Evolutionary conservation across 2,329 filamentous ascomycete genomes (phyloP), one percentile per base, ranked within the genome.

Genomic region (Phaeosphaeria sp.): DNA sequence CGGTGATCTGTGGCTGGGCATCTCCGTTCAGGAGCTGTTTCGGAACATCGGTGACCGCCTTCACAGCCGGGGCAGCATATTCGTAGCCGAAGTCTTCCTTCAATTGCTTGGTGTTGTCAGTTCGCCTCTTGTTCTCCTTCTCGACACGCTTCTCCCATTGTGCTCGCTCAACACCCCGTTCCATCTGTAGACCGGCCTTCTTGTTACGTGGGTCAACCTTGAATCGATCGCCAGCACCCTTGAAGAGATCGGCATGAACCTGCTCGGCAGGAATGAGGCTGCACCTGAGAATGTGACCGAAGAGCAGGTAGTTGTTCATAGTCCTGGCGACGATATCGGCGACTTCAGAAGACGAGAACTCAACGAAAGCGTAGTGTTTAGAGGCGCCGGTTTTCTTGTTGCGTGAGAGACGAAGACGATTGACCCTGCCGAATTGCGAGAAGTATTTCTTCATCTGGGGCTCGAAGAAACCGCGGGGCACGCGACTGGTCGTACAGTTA

Each of bases 301-400:
- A 98, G 73, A 99, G 85, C 41, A 98, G 87, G 79, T 99, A 99
- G 80, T 93, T 96, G 83, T 97, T 88, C 95, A 99, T 99, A 21
- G 95, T 97, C 80, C 93, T 91, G 50, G 92, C 90, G 27, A 96
- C 94, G 67, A 98, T 93, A 70, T 92, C 90, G 41, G 95, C 94
- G n/a, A 93, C 91, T 56, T 92, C 89, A 33, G 84, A 81, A 6
- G 85, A 87, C 2, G 80, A 80, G 72, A 99, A 99, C 79, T 99
- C 92, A 72, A 99, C 85, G 78, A 97, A 99, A 30, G 92, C 95
- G 73, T 90, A 96, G 82, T 98, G 95, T 82, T 95, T 96, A 76
- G 90, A 93, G 57, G 88, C 87, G 55, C 95, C 95, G 1, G 93
- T 98, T 77, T 90, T 90, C 79, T 91, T 92, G 84, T 97, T 98